Base-by-base conservation (phyloP, 805 yeast genomes). In the Barnettozyma siamensis region DNA sequence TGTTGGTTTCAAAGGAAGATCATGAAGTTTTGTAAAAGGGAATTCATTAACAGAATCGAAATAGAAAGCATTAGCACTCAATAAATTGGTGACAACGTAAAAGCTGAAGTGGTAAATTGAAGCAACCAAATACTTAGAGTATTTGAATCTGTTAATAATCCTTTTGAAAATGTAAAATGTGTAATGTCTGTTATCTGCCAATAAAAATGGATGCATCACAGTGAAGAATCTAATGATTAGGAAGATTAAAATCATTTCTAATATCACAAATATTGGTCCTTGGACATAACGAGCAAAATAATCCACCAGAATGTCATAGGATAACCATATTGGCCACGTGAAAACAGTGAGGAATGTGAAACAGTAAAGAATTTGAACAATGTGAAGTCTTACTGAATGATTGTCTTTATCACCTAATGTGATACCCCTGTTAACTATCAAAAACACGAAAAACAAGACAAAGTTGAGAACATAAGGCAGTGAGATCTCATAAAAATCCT, bases 171-270 rank as follows among this genome's bases (percentile, higher is more conserved):
- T 63, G 62, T 93, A 93, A 59, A 93, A 93, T 1, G 95, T 80
- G 59, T 80, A 88, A 62, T 93, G 99, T 53, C 99, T 76, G 64
- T 93, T 93, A 60, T 93, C 99, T 0, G 98, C 94, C 33, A 91
- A 69, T 31, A 93, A 61, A 60, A 91, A 93, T 7, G 97, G 97
- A 60, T 93, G 99, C 2, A 79, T 80, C 3, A 82, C 66, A 0
- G 96, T 85, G 59, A 73, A 82, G 43, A 68, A 68, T 29, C 78
- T 67, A 17, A 86, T 70, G 2, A 76, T 54, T 16, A 69, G 48
- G 47, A 64, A 63, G 19, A 84, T 73, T 1, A 58, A 47, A 3
- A 59, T 32, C 23, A 63, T 46, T 40, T 63, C 69, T 15, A 65
- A 32, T 3, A 55, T 10, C 4, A 63, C 46, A 29, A 56, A 46